Evolutionary conservation across 495 filamentous ascomycete genomes (phyloP), one percentile per base, ranked within the genome.

Genomic region (Neurospora sp.): DNA sequence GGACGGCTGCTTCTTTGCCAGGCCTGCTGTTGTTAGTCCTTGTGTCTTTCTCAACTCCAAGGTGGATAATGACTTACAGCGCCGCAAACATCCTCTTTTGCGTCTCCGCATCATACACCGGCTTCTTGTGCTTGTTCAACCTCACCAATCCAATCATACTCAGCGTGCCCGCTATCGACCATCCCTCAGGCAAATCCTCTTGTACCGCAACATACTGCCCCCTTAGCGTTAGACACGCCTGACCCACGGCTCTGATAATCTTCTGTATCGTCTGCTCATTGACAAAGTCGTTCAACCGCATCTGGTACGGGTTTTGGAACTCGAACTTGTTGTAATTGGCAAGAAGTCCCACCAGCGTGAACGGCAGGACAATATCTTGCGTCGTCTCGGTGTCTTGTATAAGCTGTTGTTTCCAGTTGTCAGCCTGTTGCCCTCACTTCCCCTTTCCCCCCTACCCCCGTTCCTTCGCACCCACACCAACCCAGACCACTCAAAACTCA

Each of bases 251-350:
- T 73, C 86, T 84, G 71, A 94, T 87, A 65, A 98, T 92, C 73
- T 91, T 94, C 77, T 91, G 86, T 75, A 98, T 98, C 31, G 90
- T 89, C 0, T 84, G 83, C 78, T 98, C 95, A 76, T 99, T 97
- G 74, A 98, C 94, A 82, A 98, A 98, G 79, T 99, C 96, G 78
- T 96, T 94, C n/a, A 99, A 88, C 59, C 95, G 91, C 73, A 96
- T 83, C 77, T 95, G 92, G 77, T 99, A 99, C 8, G 96, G 96
- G 75, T 99, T 99, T 81, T 97, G 96, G 72, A 96, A 93, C 82
- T 99, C 96, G 77, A 98, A 99, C 81, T 98, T 99, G 87, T 98
- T 98, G 87, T 98, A 98, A 82, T 99, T 99, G 75, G 92, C 93
- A 71, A 99, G 83, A n/a, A 97, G 83, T 9, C 95, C 96, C 6